Evolutionary conservation across 2,329 filamentous ascomycete species (phyloP).

Genomic region (Leptographium galeiforme): DNA sequence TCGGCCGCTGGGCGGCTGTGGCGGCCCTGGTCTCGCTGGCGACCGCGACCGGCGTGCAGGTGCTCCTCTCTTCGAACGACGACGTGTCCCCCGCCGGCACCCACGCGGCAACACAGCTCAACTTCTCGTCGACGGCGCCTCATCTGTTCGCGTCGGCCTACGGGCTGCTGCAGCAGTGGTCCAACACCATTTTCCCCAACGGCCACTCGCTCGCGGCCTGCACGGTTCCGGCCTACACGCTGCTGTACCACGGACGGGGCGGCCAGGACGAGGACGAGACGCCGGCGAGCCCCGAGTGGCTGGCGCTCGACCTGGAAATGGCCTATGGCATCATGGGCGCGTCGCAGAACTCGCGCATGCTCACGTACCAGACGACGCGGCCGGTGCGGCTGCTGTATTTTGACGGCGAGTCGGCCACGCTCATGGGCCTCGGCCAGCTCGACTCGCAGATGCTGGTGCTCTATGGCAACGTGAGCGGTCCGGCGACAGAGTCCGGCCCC

Average conservation of each 20-base stretch:
- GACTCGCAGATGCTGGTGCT: conserved; percentile 36
- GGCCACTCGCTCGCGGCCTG: conserved; percentile 33
- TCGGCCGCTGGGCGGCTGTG: too few species aligned
- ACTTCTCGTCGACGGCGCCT: conserved; percentile 32
- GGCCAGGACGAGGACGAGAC: conserved; percentile 6
- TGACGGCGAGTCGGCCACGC: conserved; percentile 33
- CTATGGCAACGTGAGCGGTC: conserved; percentile 30
- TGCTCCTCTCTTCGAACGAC: not conserved
- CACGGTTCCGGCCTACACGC: conserved; percentile 30
- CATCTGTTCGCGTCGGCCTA: conserved; percentile 34
- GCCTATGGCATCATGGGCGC: conserved; percentile 38
- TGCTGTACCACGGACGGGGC: conserved; percentile 33
- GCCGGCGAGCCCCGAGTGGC: conserved; percentile 35
- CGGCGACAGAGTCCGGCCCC: conserved; percentile 14
- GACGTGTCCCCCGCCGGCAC: not conserved
- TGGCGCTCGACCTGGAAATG: conserved; percentile 39
- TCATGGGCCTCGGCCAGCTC: conserved; percentile 31
- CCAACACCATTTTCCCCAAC: conserved; percentile 36
- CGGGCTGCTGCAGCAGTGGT: conserved; percentile 33
- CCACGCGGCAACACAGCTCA: conserved; percentile 15
- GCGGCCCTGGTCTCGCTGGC: not conserved
- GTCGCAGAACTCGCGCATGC: conserved; percentile 26
- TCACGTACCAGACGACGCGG: conserved; percentile 33
- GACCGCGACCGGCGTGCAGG: not conserved
- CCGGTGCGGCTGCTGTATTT: conserved; percentile 31